Evolutionary conservation across 805 yeast species (phyloP).

Genomic region (Teunomyces stri): DNA sequence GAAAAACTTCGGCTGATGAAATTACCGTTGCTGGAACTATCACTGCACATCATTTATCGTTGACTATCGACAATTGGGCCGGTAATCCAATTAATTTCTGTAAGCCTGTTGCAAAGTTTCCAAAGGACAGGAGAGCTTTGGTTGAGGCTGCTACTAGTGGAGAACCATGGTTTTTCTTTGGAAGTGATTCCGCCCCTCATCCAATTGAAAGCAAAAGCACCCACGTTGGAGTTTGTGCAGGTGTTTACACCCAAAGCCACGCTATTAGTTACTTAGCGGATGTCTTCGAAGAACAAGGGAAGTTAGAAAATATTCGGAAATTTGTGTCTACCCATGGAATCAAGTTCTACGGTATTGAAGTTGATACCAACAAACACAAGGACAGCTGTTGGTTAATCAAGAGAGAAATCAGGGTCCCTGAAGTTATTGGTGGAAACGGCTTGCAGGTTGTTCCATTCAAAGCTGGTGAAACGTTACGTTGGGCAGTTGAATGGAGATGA

Average conservation of each 20-base stretch:
- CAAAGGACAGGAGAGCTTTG: conserved; percentile 76
- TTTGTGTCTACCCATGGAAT: conserved; percentile 79
- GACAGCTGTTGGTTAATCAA: conserved; percentile 52
- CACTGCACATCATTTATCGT: conserved; percentile 90
- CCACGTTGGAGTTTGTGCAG: conserved; percentile 91
- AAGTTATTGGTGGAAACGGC: conserved; percentile 44
- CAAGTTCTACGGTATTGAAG: conserved; percentile 55
- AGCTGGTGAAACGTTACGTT: conserved; percentile 72
- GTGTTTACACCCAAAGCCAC: conserved; percentile 87
- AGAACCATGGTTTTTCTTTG: conserved; percentile 89
- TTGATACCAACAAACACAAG: conserved; percentile 34
- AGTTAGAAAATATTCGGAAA: conserved; percentile 61
- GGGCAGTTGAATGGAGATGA: conserved; percentile 72
- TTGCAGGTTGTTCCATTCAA: conserved; percentile 72
- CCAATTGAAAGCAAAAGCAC: conserved; percentile 75
- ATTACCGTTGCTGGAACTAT: conserved; percentile 84
- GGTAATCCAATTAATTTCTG: conserved; percentile 94
- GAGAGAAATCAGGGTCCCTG: conserved; percentile 58
- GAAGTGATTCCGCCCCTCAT: conserved; percentile 98
- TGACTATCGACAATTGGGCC: conserved; percentile 94
- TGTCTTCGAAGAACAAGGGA: conserved; percentile 66
- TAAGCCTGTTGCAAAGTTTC: conserved; percentile 96
- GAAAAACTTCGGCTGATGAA: conserved; percentile 24
- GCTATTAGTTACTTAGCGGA: conserved; percentile 85
- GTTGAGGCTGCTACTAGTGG: conserved; percentile 90